These are phyloP conservation scores for Stachybotrys echinatus DNA, from an alignment of 2,329 filamentous ascomycete genomes.

Conservation along the genomic window DNA sequence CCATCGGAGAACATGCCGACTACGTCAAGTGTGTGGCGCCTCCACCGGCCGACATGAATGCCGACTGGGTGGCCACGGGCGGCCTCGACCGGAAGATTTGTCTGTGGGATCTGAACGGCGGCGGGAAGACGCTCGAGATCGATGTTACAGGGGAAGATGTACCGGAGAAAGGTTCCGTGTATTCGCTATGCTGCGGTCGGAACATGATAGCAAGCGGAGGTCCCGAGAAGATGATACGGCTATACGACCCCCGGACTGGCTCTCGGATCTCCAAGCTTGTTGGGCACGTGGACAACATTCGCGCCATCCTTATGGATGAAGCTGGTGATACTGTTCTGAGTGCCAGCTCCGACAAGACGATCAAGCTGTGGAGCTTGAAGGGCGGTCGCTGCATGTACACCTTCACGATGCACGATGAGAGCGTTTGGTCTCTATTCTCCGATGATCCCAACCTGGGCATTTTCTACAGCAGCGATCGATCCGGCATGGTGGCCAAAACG, in stretches of 20 bases:
- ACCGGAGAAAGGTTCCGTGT: constrained; percentile 88
- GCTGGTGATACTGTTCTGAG: constrained; percentile 89
- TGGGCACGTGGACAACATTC: constrained; percentile 90
- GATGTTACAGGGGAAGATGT: constrained; percentile 79
- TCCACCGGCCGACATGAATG: constrained; percentile 53
- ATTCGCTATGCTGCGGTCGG: constrained; percentile 76
- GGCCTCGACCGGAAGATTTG: constrained; percentile 89
- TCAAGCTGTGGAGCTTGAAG: constrained; percentile 97
- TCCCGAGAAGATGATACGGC: constrained; percentile 83
- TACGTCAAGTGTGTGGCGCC: constrained; percentile 94
- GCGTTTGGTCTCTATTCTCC: constrained; percentile 93
- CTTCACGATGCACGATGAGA: constrained; percentile 97
- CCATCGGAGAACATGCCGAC: constrained; percentile 89
- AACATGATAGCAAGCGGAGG: constrained; percentile 87
- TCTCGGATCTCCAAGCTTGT: constrained; percentile 94
- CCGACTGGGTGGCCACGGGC: constrained; percentile 88
- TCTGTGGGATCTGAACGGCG: constrained; percentile 88
- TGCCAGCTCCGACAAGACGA: constrained; percentile 90
- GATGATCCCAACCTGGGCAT: constrained; percentile 78
- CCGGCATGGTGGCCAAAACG: constrained; percentile 92
- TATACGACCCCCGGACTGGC: constrained; percentile 88
- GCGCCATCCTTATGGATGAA: constrained; percentile 84
- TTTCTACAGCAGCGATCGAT: constrained; percentile 93
- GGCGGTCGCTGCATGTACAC: constrained; percentile 97
- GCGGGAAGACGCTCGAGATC: constrained; percentile 81